Evolutionary conservation across 2,329 filamentous ascomycete species (phyloP), one percentile per base, ranked within the genome.

Genomic region (Claviceps africana): DNA sequence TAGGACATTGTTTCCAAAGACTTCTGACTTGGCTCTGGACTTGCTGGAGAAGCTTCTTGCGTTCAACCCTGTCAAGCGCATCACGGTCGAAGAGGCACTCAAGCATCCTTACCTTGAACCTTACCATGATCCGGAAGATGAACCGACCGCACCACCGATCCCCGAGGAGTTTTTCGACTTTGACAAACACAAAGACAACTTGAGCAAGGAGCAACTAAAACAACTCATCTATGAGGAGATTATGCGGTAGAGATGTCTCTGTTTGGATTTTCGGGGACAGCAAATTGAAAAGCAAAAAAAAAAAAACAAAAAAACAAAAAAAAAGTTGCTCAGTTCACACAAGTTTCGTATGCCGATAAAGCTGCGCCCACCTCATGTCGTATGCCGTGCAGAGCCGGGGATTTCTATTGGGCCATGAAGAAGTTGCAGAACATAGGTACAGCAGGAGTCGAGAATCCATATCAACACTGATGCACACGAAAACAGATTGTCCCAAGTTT

Each of bases 151-250:
- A 19, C 87, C 90, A 44, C 90, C 93, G 22, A 98, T 98, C 63
- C 93, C 93, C 22, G 91, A 97, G 69, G 91, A 95, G 68, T 98
- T 98, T 77, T 98, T 98, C 68, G 93, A 98, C 71, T 98, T 98
- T 70, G 93, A 98, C 72, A 96, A 96, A 79, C 95, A 97, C 78
- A 98, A 98, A 82, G 93, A 98, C 70, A 93, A 85, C 63, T 73
- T 98, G 65, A 96, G 86, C 76, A 98, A 98, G 74, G 93, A 98
- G 73, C 89, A 98, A 72, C 72, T 98, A 69, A 97, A 97, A 77
- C 79, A 93, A 65, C 77, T 98, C 67, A 98, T 98, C 70, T 98
- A 91, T 72, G 83, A 96, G 68, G 93, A 98, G 74, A 97, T 97
- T 64, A 97, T 81, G 78, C 75, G 78, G 67, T 81, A 64, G 63